Conservation (phyloP, 2,329 filamentous ascomycete species). For the Stemphylium lycopersici region DNA sequence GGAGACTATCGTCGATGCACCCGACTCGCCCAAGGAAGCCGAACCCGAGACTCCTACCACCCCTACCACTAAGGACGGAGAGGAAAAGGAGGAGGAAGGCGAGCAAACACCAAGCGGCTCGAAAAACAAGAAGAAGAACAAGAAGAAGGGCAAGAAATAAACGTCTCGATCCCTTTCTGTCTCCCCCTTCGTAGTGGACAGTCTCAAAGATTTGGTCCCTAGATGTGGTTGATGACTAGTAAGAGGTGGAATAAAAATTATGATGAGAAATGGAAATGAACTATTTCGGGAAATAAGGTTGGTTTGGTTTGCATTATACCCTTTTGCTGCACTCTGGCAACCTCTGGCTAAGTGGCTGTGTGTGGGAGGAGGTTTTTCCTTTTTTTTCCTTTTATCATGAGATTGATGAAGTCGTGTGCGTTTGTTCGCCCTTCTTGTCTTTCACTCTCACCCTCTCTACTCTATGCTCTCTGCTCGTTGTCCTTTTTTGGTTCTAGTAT, state of each 20-base stretch:
- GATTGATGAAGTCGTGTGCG: constrained; percentile 1
- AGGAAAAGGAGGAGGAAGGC: constrained; percentile 3
- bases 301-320: constrained; percentile 8
- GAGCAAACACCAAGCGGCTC: constrained; percentile 6
- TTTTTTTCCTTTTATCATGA: not conserved
- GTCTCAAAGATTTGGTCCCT: not conserved
- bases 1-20: constrained; percentile 3
- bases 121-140: constrained; percentile 24
- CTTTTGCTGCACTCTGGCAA: constrained; percentile 5
- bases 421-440: too few species aligned
- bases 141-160: constrained; percentile 28
- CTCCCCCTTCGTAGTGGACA: not conserved
- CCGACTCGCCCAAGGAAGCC: not conserved
- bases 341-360: constrained; percentile 2
- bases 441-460: not conserved
- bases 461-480: not conserved
- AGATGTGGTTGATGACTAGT: not conserved
- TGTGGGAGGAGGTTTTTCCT: not conserved
- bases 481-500: not conserved
- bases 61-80: constrained; percentile 5
- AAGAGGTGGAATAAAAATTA: not conserved
- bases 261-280: not conserved
- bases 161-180: not conserved
- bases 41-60: constrained; percentile 9
- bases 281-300: not conserved